Evolutionary conservation across 768 basidiomycete species (phyloP), one percentile per base, ranked within the genome.

Genomic region (Mycena crocata): DNA sequence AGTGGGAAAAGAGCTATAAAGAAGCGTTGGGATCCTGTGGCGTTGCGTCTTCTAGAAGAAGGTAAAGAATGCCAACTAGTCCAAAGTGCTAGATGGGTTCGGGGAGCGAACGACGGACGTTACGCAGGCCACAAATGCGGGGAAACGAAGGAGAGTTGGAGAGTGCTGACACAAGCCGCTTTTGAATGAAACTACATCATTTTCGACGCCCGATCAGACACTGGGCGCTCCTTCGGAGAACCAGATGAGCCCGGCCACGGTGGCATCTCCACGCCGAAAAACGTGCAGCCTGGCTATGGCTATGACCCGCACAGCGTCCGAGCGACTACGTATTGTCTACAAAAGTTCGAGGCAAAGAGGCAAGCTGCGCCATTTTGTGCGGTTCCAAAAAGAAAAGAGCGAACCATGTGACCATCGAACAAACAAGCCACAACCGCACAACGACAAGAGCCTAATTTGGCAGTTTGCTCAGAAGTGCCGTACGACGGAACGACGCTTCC

Each of bases 21-120:
- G 40, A 44, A 57, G 42, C 39, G n/a, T 49, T 64, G 62, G 49
- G 68, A 66, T 62, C 42, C 64, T 44, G 68, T 57, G 68, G 68
- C 68, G 68, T 45, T 39, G 55, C 26, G 66, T 57, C 60, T 66
- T 66, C 44, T 45, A 34, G 54, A 54, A 59, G 57, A 49, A 35
- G 40, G 34, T 30, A 31, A 59, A 55, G 54, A 49, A 21, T 24
- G 10, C 65, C 58, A 54, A 15, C 52, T 61, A 66, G 65, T 15
- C 65, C n/a, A n/a, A n/a, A n/a, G 44, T 24, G 65, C 65, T 55
- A 66, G 65, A 50, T 44, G 50, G 45, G 42, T 6, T 3, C 49
- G 48, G 23, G 57, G 42, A 26, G 39, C 49, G 44, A 23, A 42
- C 10, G 26, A 61, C 21, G 24, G 50, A 31, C 28, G 49, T 5